phyloP scores from a whole-genome alignment of 192 early-diverging fungal species.

The Kappamyces sp. region DNA sequence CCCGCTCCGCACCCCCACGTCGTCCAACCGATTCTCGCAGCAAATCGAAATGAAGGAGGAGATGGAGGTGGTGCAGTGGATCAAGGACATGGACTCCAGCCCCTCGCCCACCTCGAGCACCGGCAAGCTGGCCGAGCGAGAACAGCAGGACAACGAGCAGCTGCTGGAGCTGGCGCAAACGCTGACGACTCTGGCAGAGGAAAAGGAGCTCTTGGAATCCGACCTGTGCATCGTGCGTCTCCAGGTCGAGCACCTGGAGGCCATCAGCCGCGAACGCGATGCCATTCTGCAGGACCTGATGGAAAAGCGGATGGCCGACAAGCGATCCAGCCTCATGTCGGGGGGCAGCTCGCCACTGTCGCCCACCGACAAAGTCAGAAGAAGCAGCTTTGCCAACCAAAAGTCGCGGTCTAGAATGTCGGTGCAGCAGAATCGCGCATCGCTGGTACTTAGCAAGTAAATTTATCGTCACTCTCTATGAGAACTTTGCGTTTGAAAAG shows the following conservation, averaged over 20 bases:
- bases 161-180: conserved; percentile 1
- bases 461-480: no score
- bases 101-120: background rate
- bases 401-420: no score
- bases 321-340: no score
- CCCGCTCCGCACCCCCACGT: no score
- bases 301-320: no score
- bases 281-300: conserved; percentile 3
- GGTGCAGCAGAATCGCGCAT: no score
- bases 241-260: conserved; percentile 14
- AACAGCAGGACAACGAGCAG: background rate
- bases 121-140: background rate
- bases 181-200: background rate
- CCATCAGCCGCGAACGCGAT: conserved; percentile 3
- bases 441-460: no score
- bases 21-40: no score
- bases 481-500: conserved; percentile 39
- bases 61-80: conserved; percentile 5
- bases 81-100: background rate
- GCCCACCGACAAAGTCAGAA: no score
- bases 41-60: conserved; percentile 7
- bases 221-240: conserved; percentile 9
- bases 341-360: no score
- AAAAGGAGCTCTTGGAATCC: conserved; percentile 11
- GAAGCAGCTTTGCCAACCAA: no score